Evolutionary conservation across 176 grass and related monocot genomes (phyloP).

Genomic region (Carex littledalei): DNA sequence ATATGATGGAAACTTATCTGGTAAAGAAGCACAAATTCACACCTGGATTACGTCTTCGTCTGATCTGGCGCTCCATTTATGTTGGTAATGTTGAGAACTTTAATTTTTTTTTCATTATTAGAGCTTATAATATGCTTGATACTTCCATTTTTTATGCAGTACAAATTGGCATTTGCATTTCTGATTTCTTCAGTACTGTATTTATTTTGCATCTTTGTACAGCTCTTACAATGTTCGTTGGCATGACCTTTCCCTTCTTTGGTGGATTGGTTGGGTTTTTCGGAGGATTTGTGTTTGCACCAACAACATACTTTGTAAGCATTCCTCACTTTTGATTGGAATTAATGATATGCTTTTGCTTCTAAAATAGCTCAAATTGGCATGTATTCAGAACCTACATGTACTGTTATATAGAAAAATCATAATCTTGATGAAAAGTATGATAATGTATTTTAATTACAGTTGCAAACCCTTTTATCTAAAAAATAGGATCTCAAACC

Average conservation of each 20-base stretch:
- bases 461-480: too few relatives aligned
- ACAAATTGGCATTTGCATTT: background rate
- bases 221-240: slow-evolving; percentile 30
- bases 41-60: slow-evolving; percentile 5
- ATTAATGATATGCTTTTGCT: background rate
- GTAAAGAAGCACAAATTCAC: slow-evolving; percentile 13
- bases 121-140: background rate
- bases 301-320: slow-evolving; percentile 5
- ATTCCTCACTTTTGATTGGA: background rate
- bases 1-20: slow-evolving; percentile 42
- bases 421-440: too few relatives aligned
- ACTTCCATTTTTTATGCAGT: background rate
- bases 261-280: slow-evolving; percentile 44
- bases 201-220: background rate
- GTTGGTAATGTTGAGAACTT: slow-evolving; percentile 16
- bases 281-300: slow-evolving; percentile 32
- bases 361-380: too few relatives aligned
- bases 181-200: background rate
- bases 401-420: too few relatives aligned
- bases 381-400: too few relatives aligned
- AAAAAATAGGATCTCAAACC: too few relatives aligned
- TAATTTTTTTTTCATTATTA: background rate
- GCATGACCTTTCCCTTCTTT: slow-evolving; percentile 45
- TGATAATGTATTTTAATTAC: too few relatives aligned
- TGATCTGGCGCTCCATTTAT: slow-evolving; percentile 8